Base-by-base conservation (phyloP, 2,329 filamentous ascomycete species). In the Cercospora sp. region DNA sequence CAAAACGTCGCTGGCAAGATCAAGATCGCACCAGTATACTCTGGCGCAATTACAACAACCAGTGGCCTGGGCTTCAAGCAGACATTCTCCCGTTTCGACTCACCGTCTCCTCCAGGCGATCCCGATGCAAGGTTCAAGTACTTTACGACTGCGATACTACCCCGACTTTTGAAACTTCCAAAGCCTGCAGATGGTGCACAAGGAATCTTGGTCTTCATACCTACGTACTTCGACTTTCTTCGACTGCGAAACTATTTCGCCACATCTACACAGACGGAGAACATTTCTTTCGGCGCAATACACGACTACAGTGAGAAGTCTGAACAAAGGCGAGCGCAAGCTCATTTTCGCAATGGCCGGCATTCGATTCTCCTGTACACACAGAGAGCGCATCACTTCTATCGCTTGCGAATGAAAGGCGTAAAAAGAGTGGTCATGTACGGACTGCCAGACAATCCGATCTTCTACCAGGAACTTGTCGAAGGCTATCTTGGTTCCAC, bases 351-450 rank as follows among this genome's bases (percentile, higher is more conserved):
- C 71, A 91, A 84, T 45, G 95, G 94, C 5, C 86, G 93, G 16
- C 91, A 97, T 77, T 88, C 88, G 20, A 86, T 98, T 18, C 81
- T 99, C 45, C 83, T 99, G 16, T 99, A 98, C 81, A 96, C 94
- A 1, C 94, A 97, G 79, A 89, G 95, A 68, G 92, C 94, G n/a
- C 95, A 99, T 80, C 95, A 99, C 80, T 98, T 98, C 84, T 89
- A 93, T 60, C 87, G 95, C n/a, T 93, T 95, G 77, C 87, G 88
- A 72, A 85, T 99, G 64, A 87, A 88, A 40, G 95, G 95, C 23
- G 93, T 95, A 13, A 90, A 89, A 78, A 86, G 89, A 48, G 87
- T 98, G n/a, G 86, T 97, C 62, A 90, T 97, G 84, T 98, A 98
- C 78, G 91, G 90, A 1, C 79, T 97, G 33, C 95, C 95, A 0